Conservation (phyloP, 2,329 filamentous ascomycete genomes). For the Didymella segeticola region DNA sequence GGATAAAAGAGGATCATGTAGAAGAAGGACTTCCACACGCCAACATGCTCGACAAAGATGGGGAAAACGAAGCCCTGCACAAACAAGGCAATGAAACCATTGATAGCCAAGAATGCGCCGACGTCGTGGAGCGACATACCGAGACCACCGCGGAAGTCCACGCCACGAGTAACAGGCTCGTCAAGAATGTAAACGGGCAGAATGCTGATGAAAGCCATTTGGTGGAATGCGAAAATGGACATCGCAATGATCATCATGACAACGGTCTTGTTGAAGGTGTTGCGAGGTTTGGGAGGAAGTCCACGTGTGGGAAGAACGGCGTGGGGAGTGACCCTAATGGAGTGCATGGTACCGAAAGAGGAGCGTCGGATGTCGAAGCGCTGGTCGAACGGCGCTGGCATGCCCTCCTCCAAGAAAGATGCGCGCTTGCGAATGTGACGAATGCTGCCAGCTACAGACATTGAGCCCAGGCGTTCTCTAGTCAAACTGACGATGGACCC, state of each 20-base stretch:
- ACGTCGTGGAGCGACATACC: conserved; percentile 70
- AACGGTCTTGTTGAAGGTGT: conserved; percentile 68
- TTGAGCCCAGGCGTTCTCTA: conserved; percentile 34
- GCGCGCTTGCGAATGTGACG: conserved; percentile 45
- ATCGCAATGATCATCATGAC: conserved; percentile 80
- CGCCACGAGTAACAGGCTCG: conserved; percentile 50
- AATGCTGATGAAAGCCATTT: conserved; percentile 89
- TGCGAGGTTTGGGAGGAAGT: conserved; percentile 23
- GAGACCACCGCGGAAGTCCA: conserved; percentile 64
- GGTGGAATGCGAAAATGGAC: conserved; percentile 87
- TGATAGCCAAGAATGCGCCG: conserved; percentile 70
- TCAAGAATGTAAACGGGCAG: conserved; percentile 93
- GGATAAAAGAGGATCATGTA: conserved; percentile 71
- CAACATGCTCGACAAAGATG: conserved; percentile 66
- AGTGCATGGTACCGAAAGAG: conserved; percentile 49
- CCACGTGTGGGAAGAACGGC: conserved; percentile 31
- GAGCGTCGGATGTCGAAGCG: conserved; percentile 45
- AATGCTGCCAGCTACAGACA: conserved; percentile 40
- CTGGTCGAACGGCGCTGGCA: conserved; percentile 42
- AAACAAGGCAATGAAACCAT: conserved; percentile 74
- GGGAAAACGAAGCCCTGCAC: conserved; percentile 78
- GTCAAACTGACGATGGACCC: conserved; percentile 35
- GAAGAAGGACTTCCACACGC: conserved; percentile 72
- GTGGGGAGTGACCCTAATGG: conserved; percentile 40
- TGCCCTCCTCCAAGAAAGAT: conserved; percentile 46